Evolutionary conservation across 1,139 yeast species (phyloP).

Genomic region (Pichia sp.): DNA sequence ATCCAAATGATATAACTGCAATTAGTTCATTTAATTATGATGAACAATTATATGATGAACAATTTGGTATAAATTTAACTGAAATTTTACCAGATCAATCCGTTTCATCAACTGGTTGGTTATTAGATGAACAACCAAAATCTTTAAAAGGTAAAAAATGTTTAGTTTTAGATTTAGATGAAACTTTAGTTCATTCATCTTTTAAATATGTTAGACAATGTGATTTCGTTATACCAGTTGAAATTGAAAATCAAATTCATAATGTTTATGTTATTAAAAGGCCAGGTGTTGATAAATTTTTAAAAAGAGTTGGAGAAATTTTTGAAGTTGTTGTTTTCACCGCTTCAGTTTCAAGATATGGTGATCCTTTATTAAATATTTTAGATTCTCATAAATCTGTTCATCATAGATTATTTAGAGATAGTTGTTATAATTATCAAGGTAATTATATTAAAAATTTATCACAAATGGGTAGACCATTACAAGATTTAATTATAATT

Average conservation of each 20-base stretch:
- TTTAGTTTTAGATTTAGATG: constrained; percentile 86
- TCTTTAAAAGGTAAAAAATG: constrained; percentile 61
- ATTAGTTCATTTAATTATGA: constrained; percentile 1
- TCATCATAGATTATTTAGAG: constrained; percentile 91
- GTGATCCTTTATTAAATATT: constrained; percentile 89
- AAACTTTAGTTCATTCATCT: constrained; percentile 91
- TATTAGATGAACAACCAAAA: constrained; percentile 51
- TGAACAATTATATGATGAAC: constrained; percentile 31
- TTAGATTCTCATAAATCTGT: constrained; percentile 66
- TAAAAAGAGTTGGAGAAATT: constrained; percentile 73
- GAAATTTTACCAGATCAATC: constrained; percentile 65
- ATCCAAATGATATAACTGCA: constrained; percentile 2
- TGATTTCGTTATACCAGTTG: constrained; percentile 90
- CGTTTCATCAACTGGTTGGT: constrained; percentile 50
- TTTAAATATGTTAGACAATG: constrained; percentile 88
- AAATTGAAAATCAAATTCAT: constrained; percentile 77
- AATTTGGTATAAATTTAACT: constrained; percentile 43
- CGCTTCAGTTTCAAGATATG: constrained; percentile 90
- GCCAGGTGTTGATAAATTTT: constrained; percentile 95
- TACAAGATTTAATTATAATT: constrained; percentile 76
- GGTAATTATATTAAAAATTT: constrained; percentile 93
- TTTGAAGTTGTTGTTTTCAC: constrained; percentile 96
- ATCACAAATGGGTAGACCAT: constrained; percentile 89
- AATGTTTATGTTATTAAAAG: constrained; percentile 94
- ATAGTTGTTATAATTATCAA: constrained; percentile 70